Evolutionary conservation across 164 flowering plant species (phyloP), one percentile per base, ranked within the genome.

Genomic region (Magnolia sinica): DNA sequence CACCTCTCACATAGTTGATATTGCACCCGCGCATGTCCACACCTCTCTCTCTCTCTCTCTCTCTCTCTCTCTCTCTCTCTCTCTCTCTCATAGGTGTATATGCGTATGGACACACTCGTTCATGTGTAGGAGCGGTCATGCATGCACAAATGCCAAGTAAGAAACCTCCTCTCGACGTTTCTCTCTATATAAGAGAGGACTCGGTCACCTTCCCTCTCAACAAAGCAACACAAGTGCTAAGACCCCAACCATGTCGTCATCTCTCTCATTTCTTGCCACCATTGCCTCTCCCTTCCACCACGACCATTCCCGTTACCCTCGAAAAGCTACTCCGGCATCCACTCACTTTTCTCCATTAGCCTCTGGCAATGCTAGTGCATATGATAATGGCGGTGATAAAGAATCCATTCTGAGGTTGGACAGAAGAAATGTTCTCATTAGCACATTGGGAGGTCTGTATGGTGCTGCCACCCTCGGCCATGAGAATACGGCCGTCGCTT

Each of bases 381-480:
- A 37, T 22, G 69, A 22, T 8, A 66, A 66, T 27, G 37, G 27
- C 8, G 69, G 37, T 13, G 69, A 66, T 20, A 27, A 27, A 14
- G 0, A 66, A 2, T 27, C 69, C 23, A 9, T 24, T 8, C 14
- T 20, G 11, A 23, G 64, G 50, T n/a, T 73, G 13, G 75, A 73
- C 67, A 20, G 75, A 7, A 65, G 75, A 14, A 61, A 73, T 23
- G 75, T 73, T 7, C 75, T 73, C 49, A 65, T 73, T 14, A 51
- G 75, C 23, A 37, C 45, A 37, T 19, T 73, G 50, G 75, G 75
- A 11, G 75, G 75, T 8, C 67, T 73, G 50, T 73, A 58, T 7
- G 75, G 66, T 2, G 75, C 65, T 7, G 59, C 74, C 5, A 19
- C 50, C 66, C 64, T 61, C 67, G 37, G 16, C 37, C 37, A 18